Evolutionary conservation across 805 yeast genomes (phyloP).

Genomic region (Nakazawaea peltata): DNA sequence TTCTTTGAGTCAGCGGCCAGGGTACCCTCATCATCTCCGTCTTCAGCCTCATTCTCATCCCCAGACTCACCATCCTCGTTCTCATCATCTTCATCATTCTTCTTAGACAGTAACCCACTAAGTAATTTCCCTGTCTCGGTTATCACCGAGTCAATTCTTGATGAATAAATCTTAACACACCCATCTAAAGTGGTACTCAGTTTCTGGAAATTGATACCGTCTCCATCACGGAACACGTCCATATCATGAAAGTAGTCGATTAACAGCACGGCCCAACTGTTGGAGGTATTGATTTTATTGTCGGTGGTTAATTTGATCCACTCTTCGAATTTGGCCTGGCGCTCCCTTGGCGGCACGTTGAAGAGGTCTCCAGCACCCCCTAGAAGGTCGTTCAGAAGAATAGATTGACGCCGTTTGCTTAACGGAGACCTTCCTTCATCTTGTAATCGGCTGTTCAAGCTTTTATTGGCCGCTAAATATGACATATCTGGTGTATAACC

Average conservation of each 20-base stretch:
- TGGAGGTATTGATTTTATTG: constrained; percentile 38
- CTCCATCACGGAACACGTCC: constrained; percentile 36
- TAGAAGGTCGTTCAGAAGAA: background rate
- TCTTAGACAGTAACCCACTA: constrained; percentile 58
- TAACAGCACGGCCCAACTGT: constrained; percentile 42
- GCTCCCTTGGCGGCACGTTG: constrained; percentile 6
- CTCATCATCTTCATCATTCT: constrained; percentile 16
- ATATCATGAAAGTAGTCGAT: constrained; percentile 47
- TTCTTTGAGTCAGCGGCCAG: constrained; percentile 18
- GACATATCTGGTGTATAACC: constrained; percentile 1
- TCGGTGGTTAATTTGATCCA: constrained; percentile 41
- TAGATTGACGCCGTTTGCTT: constrained; percentile 4
- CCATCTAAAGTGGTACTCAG: constrained; percentile 45
- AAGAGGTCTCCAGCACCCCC: constrained; percentile 1
- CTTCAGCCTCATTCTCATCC: constrained; percentile 13
- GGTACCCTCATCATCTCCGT: constrained; percentile 16
- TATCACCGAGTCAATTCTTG: constrained; percentile 36
- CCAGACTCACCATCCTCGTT: constrained; percentile 17
- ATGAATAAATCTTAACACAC: constrained; percentile 41
- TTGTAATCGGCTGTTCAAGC: constrained; percentile 1
- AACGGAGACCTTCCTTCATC: constrained; percentile 5
- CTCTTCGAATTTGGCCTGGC: constrained; percentile 28
- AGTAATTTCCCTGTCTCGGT: constrained; percentile 31
- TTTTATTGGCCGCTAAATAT: constrained; percentile 4
- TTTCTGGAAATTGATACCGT: constrained; percentile 35